Conservation (phyloP, 2,329 filamentous ascomycete genomes). For the Phaeoacremonium minimum region DNA sequence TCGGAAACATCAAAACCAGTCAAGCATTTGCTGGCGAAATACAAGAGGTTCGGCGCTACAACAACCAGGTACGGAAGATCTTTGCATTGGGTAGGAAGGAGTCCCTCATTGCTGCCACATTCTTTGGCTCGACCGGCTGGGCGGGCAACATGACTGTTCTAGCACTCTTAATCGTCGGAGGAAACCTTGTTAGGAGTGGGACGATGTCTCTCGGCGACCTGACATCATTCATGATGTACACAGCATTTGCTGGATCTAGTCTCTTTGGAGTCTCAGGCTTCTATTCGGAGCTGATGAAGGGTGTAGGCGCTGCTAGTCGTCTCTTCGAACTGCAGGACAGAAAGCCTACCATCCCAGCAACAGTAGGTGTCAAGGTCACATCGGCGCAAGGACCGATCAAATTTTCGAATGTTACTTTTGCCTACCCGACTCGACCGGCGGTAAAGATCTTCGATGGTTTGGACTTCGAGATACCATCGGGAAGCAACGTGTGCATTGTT, state of each 20-base stretch:
- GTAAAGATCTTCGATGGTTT: slow-evolving; percentile 88
- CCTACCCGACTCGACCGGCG: slow-evolving; percentile 89
- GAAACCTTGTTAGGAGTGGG: slow-evolving; percentile 82
- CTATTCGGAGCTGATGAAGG: slow-evolving; percentile 98
- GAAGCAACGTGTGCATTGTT: slow-evolving; percentile 93
- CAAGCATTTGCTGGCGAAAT: slow-evolving; percentile 95
- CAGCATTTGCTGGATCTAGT: slow-evolving; percentile 78
- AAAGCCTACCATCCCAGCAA: slow-evolving; percentile 79
- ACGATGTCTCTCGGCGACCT: slow-evolving; percentile 87
- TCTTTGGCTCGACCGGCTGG: slow-evolving; percentile 83
- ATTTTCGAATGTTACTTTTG: slow-evolving; percentile 82
- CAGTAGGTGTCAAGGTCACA: slow-evolving; percentile 70
- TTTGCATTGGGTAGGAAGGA: slow-evolving; percentile 85
- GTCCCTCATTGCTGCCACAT: slow-evolving; percentile 82
- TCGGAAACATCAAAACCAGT: slow-evolving; percentile 93
- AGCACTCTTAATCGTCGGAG: slow-evolving; percentile 83
- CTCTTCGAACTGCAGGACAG: slow-evolving; percentile 95
- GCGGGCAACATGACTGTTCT: slow-evolving; percentile 96
- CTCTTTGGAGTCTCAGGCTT: slow-evolving; percentile 93
- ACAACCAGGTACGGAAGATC: slow-evolving; percentile 85
- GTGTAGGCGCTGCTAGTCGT: slow-evolving; percentile 91
- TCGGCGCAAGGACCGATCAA: slow-evolving; percentile 86
- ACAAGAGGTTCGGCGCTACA: slow-evolving; percentile 87
- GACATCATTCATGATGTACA: slow-evolving; percentile 98
- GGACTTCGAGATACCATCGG: slow-evolving; percentile 86